Base-by-base conservation (phyloP, 495 filamentous ascomycete genomes). In the Xylaria sp. region DNA sequence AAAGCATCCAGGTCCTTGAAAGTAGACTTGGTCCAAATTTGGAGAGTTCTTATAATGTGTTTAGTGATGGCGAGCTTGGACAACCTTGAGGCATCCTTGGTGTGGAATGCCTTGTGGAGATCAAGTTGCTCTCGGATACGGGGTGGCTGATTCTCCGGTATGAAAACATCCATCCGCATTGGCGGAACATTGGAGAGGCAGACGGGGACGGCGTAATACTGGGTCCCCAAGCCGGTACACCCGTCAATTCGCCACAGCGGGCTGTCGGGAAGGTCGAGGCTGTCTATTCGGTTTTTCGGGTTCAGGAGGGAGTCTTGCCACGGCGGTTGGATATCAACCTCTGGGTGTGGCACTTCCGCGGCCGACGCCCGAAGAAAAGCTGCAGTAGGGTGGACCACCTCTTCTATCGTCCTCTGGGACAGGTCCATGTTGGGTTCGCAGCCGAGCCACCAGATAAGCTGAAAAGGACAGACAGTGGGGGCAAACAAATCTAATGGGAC, bases 271-370 rank as follows among this genome's bases (percentile, higher is more conserved):
- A 74, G 71, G 3, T 83, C 83, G 46, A 86, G 83, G 31, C 84
- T 85, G 65, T 85, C 83, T 72, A 85, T 82, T 48, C 84, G 82
- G 59, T 86, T 86, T 70, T 85, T 85, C 3, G 84, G 84, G 68
- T 86, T 86, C 40, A 85, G 73, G 57, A 82, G 79, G 15, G 83
- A 85, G 7, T 69, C 64, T 26, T 63, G 61, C 84, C 84, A 86
- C 9, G 76, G 46, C 7, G 52, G 55, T 29, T 74, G 67, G 19
- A 50, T 15, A 61, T 40, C 19, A 33, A 52, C 61, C 19, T 52
- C 35, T 14, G 61, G 50, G 24, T 55, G 40, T 31, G 19, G 57
- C 19, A 14, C 37, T 21, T 57, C 3, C 17, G 70, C 65, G 44
- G 21, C 71, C 26, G 72, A 29, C 35, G 33, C 50, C 67, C 72